Conservation (phyloP, 208 protist species). For the Acanthamoeba royreba region DNA sequence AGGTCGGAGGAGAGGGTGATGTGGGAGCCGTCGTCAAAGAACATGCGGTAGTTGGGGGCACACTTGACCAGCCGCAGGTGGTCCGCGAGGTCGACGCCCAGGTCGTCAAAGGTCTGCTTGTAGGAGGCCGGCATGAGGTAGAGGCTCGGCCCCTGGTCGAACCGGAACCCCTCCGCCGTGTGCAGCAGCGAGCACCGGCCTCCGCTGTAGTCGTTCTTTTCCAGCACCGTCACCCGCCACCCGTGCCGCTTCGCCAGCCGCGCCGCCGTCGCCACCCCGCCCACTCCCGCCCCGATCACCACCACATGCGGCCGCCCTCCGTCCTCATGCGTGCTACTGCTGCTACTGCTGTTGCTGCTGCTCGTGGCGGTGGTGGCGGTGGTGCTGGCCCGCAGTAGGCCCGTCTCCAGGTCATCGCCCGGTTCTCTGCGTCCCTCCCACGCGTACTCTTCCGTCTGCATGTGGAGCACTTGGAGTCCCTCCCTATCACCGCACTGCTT, state of each 20-base stretch:
- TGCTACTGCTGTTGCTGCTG: no score
- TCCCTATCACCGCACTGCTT: no score
- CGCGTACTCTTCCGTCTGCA: not conserved
- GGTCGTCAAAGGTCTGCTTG: slow-evolving; percentile 41
- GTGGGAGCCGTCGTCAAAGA: slow-evolving; percentile 45
- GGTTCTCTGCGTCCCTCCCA: not conserved
- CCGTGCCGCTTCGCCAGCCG: not conserved
- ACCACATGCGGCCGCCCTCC: not conserved
- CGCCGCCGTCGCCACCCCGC: not conserved
- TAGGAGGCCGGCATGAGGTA: slow-evolving; percentile 42
- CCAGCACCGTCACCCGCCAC: slow-evolving; percentile 8
- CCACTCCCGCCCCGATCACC: not conserved
- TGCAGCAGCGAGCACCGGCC: slow-evolving; percentile 38
- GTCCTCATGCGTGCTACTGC: no score
- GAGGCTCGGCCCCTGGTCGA: slow-evolving; percentile 22
- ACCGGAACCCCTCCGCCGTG: slow-evolving; percentile 7
- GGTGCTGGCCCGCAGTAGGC: not conserved
- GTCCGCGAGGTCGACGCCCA: not conserved
- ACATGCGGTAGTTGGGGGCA: slow-evolving; percentile 28
- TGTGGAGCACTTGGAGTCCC: no score
- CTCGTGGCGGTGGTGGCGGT: not conserved
- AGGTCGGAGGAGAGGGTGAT: slow-evolving; percentile 25
- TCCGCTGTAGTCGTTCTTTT: slow-evolving; percentile 40
- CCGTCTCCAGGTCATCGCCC: not conserved
- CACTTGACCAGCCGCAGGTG: slow-evolving; percentile 13